Evolutionary conservation across 306 rosid genomes (phyloP).

Genomic region (Begonia fuchsioides): DNA sequence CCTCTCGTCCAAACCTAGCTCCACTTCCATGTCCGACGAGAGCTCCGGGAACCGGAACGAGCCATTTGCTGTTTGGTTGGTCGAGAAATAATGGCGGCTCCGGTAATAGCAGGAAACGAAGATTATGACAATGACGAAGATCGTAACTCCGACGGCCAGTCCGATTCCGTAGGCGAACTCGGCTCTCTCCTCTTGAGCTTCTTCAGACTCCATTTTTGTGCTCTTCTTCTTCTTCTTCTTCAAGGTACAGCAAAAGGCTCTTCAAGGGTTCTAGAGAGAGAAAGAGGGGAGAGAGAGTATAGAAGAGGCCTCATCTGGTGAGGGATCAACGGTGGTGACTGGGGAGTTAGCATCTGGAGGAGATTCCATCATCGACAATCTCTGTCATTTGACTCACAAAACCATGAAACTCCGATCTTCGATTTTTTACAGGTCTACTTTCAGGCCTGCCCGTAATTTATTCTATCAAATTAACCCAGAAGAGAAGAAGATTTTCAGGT

Average conservation of each 20-base stretch:
- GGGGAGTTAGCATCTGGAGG: neutral
- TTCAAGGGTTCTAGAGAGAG: too few species aligned
- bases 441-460: too few species aligned
- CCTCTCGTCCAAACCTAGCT: slow-evolving; percentile 5
- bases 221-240: too few species aligned
- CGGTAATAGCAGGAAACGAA: slow-evolving; percentile 11
- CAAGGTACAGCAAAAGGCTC: too few species aligned
- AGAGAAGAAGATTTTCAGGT: too few species aligned
- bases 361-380: neutral
- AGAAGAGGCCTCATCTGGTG: neutral
- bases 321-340: neutral
- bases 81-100: neutral
- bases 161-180: slow-evolving; percentile 11
- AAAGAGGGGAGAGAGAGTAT: neutral
- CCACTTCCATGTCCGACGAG: neutral
- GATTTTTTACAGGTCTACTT: too few species aligned
- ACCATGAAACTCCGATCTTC: too few species aligned
- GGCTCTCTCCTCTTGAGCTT: neutral
- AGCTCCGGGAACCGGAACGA: neutral
- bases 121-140: slow-evolving; percentile 2
- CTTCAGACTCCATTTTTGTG: neutral
- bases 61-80: neutral
- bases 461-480: too few species aligned
- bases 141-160: slow-evolving; percentile 1
- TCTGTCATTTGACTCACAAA: neutral